Base-by-base conservation (phyloP, 108 stramenopile genomes). In the Cyclotella kingstonii region DNA sequence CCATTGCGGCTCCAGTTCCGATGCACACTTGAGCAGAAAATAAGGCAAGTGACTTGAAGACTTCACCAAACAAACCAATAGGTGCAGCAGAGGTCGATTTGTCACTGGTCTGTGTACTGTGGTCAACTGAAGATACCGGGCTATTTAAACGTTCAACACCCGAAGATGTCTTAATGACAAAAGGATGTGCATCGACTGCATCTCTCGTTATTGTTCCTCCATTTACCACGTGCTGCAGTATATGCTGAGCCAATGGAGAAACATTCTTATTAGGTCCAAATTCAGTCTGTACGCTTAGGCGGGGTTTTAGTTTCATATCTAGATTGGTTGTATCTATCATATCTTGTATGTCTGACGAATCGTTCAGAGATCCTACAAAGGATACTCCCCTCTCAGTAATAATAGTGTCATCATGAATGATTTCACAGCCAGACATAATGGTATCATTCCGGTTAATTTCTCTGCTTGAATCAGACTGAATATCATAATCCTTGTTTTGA, bases 1-100 rank as follows among this genome's bases (percentile, higher is more conserved):
- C 49, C 40, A 70, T 70, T 10, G 52, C 59, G 6, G 52, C 52
- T 42, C 68, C 60, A 21, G 68, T 35, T 12, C 52, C 60, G 14
- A 70, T 49, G 43, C 68, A 70, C 4, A 61, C 18, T 23, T 35
- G 36, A 19, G 68, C 59, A 30, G 51, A 53, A 27, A 53, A 70
- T 6, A 70, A 41, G 26, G 41, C 68, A 10, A 60, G 36, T 4
- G 68, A 57, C 50, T 61, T 60, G 27, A 70, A 47, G 12, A 70
- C 21, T 36, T 70, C 39, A 9, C 42, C 41, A 19, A 70, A 36
- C 12, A 60, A 40, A 29, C 68, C 68, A 54, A 53, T 4, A 35
- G 44, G 15, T 26, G 28, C 28, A 21, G 18, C 23, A 34, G 33
- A 35, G 0, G 23, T 3, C n/a, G 3, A 10, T 14, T 47, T 28